Evolutionary conservation across 441 rosid genomes (phyloP).

Genomic region (Populus hybrid): DNA sequence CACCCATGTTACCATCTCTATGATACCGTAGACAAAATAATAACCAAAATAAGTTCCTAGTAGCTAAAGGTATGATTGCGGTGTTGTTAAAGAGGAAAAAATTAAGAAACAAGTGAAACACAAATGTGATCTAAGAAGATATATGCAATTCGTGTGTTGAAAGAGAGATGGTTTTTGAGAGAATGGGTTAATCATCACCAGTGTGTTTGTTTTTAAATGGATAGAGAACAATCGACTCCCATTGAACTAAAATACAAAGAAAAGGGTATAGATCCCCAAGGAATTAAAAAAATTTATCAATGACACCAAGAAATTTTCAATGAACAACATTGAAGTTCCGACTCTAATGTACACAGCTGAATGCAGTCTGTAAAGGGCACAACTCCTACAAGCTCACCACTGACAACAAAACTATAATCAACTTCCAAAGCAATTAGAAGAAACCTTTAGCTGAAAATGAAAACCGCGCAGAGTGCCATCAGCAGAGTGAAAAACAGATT

Average conservation of each 20-base stretch:
- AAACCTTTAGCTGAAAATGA: slow-evolving; percentile 21
- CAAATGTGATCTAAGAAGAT: neutral
- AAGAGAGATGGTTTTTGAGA: neutral
- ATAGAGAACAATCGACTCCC: slow-evolving; percentile 16
- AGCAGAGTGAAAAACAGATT: slow-evolving; percentile 33
- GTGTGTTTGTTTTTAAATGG: neutral
- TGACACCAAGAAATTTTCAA: too few relatives aligned
- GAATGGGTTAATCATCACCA: slow-evolving; percentile 11
- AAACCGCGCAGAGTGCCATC: slow-evolving; percentile 28
- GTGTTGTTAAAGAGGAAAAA: too few relatives aligned
- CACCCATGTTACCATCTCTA: too few relatives aligned
- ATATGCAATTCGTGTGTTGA: neutral
- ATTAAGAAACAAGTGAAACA: too few relatives aligned
- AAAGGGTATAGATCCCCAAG: neutral
- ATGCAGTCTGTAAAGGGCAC: neutral
- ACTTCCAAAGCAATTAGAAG: neutral
- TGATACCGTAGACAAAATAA: too few relatives aligned
- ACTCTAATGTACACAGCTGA: neutral
- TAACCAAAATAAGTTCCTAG: neutral
- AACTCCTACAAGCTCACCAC: slow-evolving; percentile 2
- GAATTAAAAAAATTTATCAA: too few relatives aligned
- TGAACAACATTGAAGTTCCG: neutral
- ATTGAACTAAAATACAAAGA: slow-evolving; percentile 2
- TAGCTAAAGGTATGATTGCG: neutral
- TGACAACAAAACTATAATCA: neutral